Evolutionary conservation across 805 yeast species (phyloP).

Genomic region (Sugiyamaella marilandica): DNA sequence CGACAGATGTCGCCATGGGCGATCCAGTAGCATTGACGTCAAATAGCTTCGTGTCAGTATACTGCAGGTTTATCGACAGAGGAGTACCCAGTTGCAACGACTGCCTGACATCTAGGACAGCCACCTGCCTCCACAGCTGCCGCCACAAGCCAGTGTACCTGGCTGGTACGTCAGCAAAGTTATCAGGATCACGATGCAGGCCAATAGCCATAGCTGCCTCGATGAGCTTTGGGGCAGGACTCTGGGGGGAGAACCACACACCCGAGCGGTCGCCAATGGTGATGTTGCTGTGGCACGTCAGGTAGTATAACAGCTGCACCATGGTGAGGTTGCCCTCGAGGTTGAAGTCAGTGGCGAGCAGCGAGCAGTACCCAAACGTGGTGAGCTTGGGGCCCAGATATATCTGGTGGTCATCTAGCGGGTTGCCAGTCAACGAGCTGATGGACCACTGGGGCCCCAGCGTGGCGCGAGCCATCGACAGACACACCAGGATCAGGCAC

Average conservation of each 20-base stretch:
- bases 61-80: constrained; percentile 14
- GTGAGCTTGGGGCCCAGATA: constrained; percentile 17
- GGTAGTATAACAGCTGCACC: constrained; percentile 22
- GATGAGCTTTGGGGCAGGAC: constrained; percentile 21
- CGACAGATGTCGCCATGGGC: not conserved
- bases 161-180: constrained; percentile 18
- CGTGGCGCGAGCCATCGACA: constrained; percentile 13
- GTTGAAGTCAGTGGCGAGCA: constrained; percentile 11
- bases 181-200: constrained; percentile 28
- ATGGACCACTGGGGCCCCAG: constrained; percentile 10
- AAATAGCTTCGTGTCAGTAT: constrained; percentile 12
- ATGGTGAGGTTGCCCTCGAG: constrained; percentile 19
- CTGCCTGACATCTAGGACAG: constrained; percentile 22
- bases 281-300: constrained; percentile 12
- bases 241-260: constrained; percentile 15
- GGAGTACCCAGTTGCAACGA: constrained; percentile 21
- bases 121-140: constrained; percentile 24
- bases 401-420: constrained; percentile 7
- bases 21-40: constrained; percentile 2
- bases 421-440: constrained; percentile 5
- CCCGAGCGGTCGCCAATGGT: constrained; percentile 11
- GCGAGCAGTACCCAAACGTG: constrained; percentile 9
- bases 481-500: constrained; percentile 14
- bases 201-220: constrained; percentile 27
- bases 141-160: constrained; percentile 21